Conservation (phyloP, 2,329 filamentous ascomycete species). For the Tothia fuscella region DNA sequence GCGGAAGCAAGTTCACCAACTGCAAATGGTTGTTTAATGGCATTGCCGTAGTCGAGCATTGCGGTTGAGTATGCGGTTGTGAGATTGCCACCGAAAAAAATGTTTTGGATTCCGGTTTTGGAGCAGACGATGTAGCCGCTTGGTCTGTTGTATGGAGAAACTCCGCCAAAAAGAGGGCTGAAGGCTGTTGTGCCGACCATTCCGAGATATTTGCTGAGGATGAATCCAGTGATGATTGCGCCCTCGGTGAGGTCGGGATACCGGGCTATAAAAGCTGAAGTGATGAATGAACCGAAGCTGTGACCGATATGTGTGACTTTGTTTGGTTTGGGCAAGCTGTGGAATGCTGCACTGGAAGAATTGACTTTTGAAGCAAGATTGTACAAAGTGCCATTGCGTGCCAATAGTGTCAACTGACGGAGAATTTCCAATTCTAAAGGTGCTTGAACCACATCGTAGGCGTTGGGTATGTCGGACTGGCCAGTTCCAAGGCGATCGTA, state of each 20-base stretch:
- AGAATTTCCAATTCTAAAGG: constrained; percentile 29
- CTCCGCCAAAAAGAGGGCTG: constrained; percentile 9
- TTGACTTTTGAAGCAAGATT: constrained; percentile 14
- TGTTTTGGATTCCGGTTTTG: constrained; percentile 22
- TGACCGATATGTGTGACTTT: constrained; percentile 28
- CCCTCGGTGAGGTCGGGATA: constrained; percentile 27
- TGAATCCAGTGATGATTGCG: constrained; percentile 28
- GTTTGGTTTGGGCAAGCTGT: constrained; percentile 17
- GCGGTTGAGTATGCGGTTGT: constrained; percentile 17
- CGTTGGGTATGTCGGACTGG: constrained; percentile 25
- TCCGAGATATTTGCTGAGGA: constrained; percentile 16
- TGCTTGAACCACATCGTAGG: constrained; percentile 28
- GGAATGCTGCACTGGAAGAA: constrained; percentile 12
- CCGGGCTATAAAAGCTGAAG: constrained; percentile 20
- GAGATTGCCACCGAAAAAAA: constrained; percentile 19
- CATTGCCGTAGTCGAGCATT: constrained; percentile 21
- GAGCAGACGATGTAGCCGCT: constrained; percentile 18
- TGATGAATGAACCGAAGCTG: constrained; percentile 26
- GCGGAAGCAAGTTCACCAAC: constrained; percentile 19
- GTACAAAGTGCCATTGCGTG: constrained; percentile 23
- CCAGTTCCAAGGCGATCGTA: constrained; percentile 30
- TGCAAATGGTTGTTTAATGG: constrained; percentile 23
- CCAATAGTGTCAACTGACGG: constrained; percentile 24
- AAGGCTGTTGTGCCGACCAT: constrained; percentile 14
- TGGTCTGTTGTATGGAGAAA: constrained; percentile 13